Base-by-base conservation (phyloP, 2,329 filamentous ascomycete genomes). In the Botryotinia calthae region DNA sequence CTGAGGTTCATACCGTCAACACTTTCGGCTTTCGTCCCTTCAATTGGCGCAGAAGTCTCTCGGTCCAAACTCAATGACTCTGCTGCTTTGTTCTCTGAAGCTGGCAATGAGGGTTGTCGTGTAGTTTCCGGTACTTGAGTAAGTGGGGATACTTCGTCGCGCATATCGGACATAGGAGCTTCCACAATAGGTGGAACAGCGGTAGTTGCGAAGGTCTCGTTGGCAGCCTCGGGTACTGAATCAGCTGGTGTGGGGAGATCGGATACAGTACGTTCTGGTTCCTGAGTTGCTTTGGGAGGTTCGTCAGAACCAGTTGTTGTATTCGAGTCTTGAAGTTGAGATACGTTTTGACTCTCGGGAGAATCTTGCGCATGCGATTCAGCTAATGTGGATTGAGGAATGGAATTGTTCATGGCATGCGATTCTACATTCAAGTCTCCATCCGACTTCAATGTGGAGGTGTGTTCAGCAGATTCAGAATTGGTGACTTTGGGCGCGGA, bases 121-220 rank as follows among this genome's bases (percentile, higher is more conserved):
- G 64, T 44, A 64, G 34, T 7, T 58, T 71, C 40, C 25, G 65
- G 73, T 40, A 63, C 62, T 70, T 64, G 61, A 73, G 70, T 69
- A 12, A 71, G 67, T 71, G 73, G 68, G n/a, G 73, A 66, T 31
- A 71, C 56, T 16, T 73, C 73, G 54, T 81, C 75, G 72, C 79
- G 72, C 37, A 81, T 72, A 74, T 81, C 79, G 48, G 80, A 81
- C 56, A 79, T 78, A 71, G 70, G 75, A 63, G 79, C 77, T 28
- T 81, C 79, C 34, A 81, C 75, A 14, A 80, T 73, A 22, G 79
- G 78, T 56, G 78, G 78, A n/a, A 80, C 74, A 28, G 78, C 74
- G 22, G 79, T 77, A 16, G 77, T 61, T 14, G 75, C 75, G 14
- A 75, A 46, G 28, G 72, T 70, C 48, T 78, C 78, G 37, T 79